Evolutionary conservation across 108 stramenopile genomes (phyloP), one percentile per base, ranked within the genome.

Genomic region (Pseudonitzschia multiseries): DNA sequence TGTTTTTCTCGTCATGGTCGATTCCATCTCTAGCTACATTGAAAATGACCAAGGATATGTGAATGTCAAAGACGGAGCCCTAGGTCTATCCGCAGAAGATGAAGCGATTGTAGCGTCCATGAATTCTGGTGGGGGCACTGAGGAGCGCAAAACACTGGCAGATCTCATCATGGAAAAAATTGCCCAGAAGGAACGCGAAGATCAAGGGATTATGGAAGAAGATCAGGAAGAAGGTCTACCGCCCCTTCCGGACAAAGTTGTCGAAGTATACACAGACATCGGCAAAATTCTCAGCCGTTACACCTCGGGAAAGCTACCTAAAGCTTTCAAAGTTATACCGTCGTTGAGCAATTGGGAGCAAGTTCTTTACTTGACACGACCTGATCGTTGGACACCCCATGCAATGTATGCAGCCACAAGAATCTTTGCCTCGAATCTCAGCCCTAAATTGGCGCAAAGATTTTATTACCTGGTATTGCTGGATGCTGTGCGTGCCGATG

Each of bases 261-360:
- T 97, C 41, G 95, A 98, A 80, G 93, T 94, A 0, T 99, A 98
- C 78, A 95, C 93, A 5, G 94, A 94, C 42, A 98, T 99, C 69
- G 98, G 97, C 43, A 90, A 90, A 75, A 84, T 99, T 64, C 84
- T 99, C n/a, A 81, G 81, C 61, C 89, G 83, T 60, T 99, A 98
- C 78, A 93, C 93, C 24, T 84, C 96, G 1, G 99, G 98, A n/a
- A 98, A 98, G 75, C 86, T 99, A 12, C 99, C 99, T 31, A 99
- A 99, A 78, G 99, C 98, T 31, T 98, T 99, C 93, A 99, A 99
- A 85, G 98, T 99, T 18, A 92, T 99, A 29, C 99, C 99, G 14
- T 93, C 93, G 8, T 74, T 99, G 29, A 78, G 81, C 54, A 96
- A 97, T 63, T 99, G 99, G 99, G 99, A 99, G 80, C 96, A 98